phyloP scores from a whole-genome alignment of 1,284 basidiomycete genomes.

The Cryptococcus amylolentus region DNA sequence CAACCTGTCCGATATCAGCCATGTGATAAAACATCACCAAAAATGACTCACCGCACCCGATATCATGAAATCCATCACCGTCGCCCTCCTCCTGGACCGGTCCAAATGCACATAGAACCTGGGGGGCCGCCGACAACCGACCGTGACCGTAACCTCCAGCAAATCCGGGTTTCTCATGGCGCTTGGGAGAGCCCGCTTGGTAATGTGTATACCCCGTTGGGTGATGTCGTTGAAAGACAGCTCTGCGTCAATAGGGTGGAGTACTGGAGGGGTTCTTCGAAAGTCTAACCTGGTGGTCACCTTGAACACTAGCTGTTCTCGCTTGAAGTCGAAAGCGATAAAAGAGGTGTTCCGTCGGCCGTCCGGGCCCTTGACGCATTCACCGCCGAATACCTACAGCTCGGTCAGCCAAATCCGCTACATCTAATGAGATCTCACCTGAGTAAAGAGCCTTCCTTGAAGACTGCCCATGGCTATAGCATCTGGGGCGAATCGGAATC shows the following conservation, averaged over 20 bases:
- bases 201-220: constrained; percentile 30
- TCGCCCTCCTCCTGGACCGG: constrained; percentile 24
- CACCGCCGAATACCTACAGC: constrained; percentile 24
- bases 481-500: too few species aligned
- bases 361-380: constrained; percentile 18
- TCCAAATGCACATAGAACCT: not conserved
- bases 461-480: too few species aligned
- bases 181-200: constrained; percentile 1
- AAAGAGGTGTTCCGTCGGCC: constrained; percentile 15
- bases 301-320: constrained; percentile 29
- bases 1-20: constrained; percentile 21
- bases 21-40: not conserved
- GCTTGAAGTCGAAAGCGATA: constrained; percentile 38
- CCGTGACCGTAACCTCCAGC: too few species aligned
- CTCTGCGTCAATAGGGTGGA: constrained; percentile 26
- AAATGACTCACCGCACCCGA: constrained; percentile 11
- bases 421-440: too few species aligned
- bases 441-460: too few species aligned
- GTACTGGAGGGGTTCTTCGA: not conserved
- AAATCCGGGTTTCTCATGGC: not conserved
- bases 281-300: constrained; percentile 23
- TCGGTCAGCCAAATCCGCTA: not conserved
- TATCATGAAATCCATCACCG: constrained; percentile 40
- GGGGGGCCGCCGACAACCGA: too few species aligned
- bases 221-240: constrained; percentile 41